phyloP scores from a whole-genome alignment of 129 eudicot species.

The Deinandra increscens region DNA sequence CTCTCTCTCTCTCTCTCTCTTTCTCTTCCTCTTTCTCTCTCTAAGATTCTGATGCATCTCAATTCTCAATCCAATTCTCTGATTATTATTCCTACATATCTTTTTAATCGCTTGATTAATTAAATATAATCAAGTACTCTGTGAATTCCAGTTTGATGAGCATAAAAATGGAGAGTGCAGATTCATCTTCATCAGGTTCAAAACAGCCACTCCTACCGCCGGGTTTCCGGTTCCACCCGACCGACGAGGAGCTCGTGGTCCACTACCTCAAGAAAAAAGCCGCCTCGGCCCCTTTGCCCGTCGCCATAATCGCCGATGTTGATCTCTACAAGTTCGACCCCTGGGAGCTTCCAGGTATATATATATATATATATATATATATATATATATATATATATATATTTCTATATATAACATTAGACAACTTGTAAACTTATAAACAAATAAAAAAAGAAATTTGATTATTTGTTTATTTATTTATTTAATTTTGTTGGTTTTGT shows the following conservation, averaged over 20 bases:
- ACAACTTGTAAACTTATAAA: too few species aligned
- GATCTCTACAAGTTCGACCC: constrained; percentile 91
- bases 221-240: constrained; percentile 91
- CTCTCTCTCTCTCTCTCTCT: too few species aligned
- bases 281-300: constrained; percentile 74
- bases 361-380: not conserved
- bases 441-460: too few species aligned
- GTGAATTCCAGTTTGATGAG: constrained; percentile 1
- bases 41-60: constrained; percentile 15
- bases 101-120: not conserved
- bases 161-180: constrained; percentile 67
- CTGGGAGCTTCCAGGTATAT: constrained; percentile 86
- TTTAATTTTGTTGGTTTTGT: not conserved
- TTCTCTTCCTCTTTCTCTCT: too few species aligned
- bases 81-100: not conserved
- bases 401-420: too few species aligned
- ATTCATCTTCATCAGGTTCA: constrained; percentile 55
- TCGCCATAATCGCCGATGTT: constrained; percentile 81
- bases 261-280: constrained; percentile 86
- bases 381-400: not conserved
- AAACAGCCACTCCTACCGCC: constrained; percentile 91
- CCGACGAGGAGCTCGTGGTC: constrained; percentile 87
- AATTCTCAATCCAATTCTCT: not conserved
- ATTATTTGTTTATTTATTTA: too few species aligned
- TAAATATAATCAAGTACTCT: constrained; percentile 13